phyloP scores from a whole-genome alignment of 75 land plant genomes.

The Ceratopteris richardii region DNA sequence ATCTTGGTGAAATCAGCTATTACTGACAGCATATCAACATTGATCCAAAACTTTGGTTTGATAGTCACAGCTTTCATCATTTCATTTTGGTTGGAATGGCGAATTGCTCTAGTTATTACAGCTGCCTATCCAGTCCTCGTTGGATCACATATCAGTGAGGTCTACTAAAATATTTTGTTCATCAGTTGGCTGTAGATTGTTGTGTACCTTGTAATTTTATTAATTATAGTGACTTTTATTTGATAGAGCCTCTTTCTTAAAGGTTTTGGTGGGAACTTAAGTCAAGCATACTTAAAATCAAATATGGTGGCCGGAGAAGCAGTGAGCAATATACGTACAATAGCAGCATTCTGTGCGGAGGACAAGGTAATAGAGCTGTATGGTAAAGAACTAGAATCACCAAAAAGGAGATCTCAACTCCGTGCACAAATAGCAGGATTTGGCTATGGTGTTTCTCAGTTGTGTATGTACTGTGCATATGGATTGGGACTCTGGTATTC shows the following conservation, averaged over 20 bases:
- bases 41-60: conserved; percentile 65
- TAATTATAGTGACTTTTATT: neutral
- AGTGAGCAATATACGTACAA: conserved; percentile 81
- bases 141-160: conserved; percentile 85
- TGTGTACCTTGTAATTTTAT: conserved; percentile 3
- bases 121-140: conserved; percentile 77
- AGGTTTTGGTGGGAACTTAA: conserved; percentile 81
- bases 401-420: conserved; percentile 40
- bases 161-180: conserved; percentile 8
- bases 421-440: conserved; percentile 74
- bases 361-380: conserved; percentile 69
- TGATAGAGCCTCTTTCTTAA: conserved; percentile 78
- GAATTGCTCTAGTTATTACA: conserved; percentile 65
- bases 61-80: conserved; percentile 64
- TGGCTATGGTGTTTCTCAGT: conserved; percentile 78
- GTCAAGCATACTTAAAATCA: conserved; percentile 66
- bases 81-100: conserved; percentile 82
- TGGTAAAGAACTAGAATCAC: conserved; percentile 50
- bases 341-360: conserved; percentile 88
- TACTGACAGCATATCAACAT: conserved; percentile 69
- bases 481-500: conserved; percentile 88
- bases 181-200: neutral
- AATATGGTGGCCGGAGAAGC: conserved; percentile 92
- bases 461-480: conserved; percentile 60
- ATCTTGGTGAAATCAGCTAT: conserved; percentile 67